These are phyloP conservation scores for Phialophora macrospora DNA, from an alignment of 2,329 filamentous ascomycete genomes.

Conservation along the genomic window DNA sequence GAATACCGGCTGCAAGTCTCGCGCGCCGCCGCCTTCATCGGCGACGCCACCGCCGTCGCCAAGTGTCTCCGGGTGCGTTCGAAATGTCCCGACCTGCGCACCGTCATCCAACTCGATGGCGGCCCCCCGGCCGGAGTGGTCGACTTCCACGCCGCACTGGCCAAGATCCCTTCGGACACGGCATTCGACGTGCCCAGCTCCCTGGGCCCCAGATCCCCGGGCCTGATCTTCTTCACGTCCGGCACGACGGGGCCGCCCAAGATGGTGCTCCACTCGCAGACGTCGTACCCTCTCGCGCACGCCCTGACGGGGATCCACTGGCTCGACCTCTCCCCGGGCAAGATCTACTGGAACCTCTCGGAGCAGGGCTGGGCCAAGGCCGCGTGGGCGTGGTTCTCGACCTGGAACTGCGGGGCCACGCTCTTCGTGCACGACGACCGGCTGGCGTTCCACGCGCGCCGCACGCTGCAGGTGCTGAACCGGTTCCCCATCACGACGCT, in stretches of 20 bases:
- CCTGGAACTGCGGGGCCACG: constrained; percentile 50
- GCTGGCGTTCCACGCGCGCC: constrained; percentile 43
- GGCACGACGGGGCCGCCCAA: constrained; percentile 51
- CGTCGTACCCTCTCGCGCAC: constrained; percentile 49
- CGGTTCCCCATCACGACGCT: constrained; percentile 49
- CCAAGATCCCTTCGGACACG: constrained; percentile 37
- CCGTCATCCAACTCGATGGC: constrained; percentile 43
- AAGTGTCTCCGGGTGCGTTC: constrained; percentile 44
- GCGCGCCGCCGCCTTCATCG: constrained; percentile 47
- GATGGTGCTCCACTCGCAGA: constrained; percentile 50
- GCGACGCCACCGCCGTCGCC: constrained; percentile 44
- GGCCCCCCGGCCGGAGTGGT: constrained; percentile 34
- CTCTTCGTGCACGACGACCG: constrained; percentile 50
- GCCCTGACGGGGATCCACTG: constrained; percentile 49
- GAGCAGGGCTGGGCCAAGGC: constrained; percentile 54
- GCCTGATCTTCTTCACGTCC: constrained; percentile 49
- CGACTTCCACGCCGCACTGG: constrained; percentile 40
- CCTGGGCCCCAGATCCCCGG: constrained; percentile 42
- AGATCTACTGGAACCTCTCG: constrained; percentile 49
- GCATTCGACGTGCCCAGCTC: constrained; percentile 27
- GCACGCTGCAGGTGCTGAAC: constrained; percentile 45
- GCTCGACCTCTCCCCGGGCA: constrained; percentile 45
- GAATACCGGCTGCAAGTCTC: constrained; percentile 46
- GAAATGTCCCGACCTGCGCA: constrained; percentile 43
- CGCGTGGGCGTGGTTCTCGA: constrained; percentile 48